Base-by-base conservation (phyloP, 176 grass and related monocot species). In the Bromus sterilis region DNA sequence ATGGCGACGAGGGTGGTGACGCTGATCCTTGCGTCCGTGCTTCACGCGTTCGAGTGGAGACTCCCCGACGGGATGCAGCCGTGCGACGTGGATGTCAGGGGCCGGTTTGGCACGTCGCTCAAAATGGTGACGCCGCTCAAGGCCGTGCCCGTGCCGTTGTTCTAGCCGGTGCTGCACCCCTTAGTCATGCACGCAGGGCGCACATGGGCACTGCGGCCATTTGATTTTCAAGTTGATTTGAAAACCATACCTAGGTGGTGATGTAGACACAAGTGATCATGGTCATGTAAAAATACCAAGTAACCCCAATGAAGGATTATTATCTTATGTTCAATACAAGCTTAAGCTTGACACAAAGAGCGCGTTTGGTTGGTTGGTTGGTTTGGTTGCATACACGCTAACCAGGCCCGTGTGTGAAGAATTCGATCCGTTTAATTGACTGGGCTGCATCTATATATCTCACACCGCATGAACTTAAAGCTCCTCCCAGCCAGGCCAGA, bases 31-130 rank as follows among this genome's bases (percentile, higher is more conserved):
- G 87, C 85, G 1, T 78, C 80, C 4, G 1, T 92, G 32, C 66
- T 92, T 11, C 84, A 89, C 46, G 70, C 82, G 2, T 95, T 92
- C 46, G 85, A 95, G 66, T 85, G 92, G 92, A 75, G 12, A 40
- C 48, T 94, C 69, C 89, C 89, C 1, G 30, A 77, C 7, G 92
- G 89, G 51, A 84, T 91, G 89, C 40, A 31, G 57, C 74, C 85
- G 1, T 67, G 49, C 16, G 85, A 88, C 33, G 81, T 93, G 51
- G 85, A 88, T 67, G n/a, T 90, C 2, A 85, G 81, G 36, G 91
- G 85, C 9, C 49, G 86, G 12, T 93, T 88, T 60, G 39, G 56
- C 57, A 80, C 85, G 6, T 84, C 85, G 2, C 84, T 85, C 2
- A 84, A 90, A 67, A 77, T 93, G 72, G 81, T 84, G 24, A 82